Evolutionary conservation across 176 grass and related monocot genomes (phyloP), one percentile per base, ranked within the genome.

Genomic region (Hyparrhenia diplandra): DNA sequence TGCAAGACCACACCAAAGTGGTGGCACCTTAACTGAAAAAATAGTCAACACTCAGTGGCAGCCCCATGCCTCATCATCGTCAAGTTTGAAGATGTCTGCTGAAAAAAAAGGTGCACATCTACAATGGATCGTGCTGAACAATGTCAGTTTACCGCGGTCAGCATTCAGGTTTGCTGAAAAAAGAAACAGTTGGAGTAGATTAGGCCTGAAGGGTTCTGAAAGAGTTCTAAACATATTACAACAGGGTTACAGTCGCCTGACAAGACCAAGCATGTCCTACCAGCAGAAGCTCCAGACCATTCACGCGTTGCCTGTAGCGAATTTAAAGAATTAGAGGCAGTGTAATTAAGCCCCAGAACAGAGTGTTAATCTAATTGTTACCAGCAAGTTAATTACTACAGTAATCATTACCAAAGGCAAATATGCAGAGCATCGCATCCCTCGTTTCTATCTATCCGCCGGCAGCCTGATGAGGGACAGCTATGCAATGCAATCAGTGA

Each of bases 251-350:
- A 20, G 39, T 45, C 13, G n/a, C 64, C 5, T 2, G 64, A 52
- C 82, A 84, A 60, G 73, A 52, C 75, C 83, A 85, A 71, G 67
- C 75, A 85, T 79, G 67, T 39, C 30, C n/a, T 18, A 49, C 66
- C 75, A 72, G 5, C 41, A 71, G 52, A 78, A 71, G 46, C 1
- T 78, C 67, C 81, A 66, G 81, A 66, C 54, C 41, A 40, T 18
- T 42, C 64, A 77, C 57, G 54, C 29, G 36, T 29, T 78, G n/a
- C 54, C 74, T 51, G 59, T 64, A 64, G 75, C 41, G 74, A 64
- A 3, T 37, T 14, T 5, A 28, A 40, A 39, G 25, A 85, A 31
- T 23, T 40, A 25, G 23, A 60, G 27, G 37, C 37, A 45, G 8
- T 49, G 10, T 12, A 13, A 77, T 77, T 45, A 84, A 40, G 34